Percentiles rank a stretch among this genome's conserved stretches.
These are phyloP conservation scores for Chytriomyces hyalinus DNA, from an alignment of 192 early-diverging fungal species.

Conservation along the genomic window DNA sequence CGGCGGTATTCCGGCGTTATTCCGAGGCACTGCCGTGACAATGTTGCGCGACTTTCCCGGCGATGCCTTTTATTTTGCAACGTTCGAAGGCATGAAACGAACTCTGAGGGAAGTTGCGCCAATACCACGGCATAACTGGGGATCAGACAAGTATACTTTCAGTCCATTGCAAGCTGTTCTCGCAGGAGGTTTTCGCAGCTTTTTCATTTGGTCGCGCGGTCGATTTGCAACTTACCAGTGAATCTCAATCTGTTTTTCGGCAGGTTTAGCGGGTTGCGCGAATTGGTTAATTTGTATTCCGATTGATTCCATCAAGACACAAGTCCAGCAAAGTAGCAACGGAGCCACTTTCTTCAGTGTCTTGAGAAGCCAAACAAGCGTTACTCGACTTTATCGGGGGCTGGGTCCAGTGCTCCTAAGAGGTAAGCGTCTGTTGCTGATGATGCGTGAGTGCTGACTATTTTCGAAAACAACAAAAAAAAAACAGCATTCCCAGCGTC, in stretches of 20 bases:
- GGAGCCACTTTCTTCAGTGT: conserved; percentile 32
- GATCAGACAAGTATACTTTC: conserved; percentile 65
- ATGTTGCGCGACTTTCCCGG: conserved; percentile 88
- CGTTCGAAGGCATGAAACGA: conserved; percentile 80
- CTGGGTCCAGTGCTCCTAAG: conserved; percentile 83
- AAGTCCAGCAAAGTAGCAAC: conserved; percentile 72
- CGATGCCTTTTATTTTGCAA: conserved; percentile 87
- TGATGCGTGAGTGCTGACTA: background rate
- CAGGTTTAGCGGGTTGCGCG: conserved; percentile 36
- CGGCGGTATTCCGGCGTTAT: conserved; percentile 81
- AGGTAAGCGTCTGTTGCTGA: conserved; percentile 54
- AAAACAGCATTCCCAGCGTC: conserved; percentile 62
- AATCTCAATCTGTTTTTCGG: background rate
- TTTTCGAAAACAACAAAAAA: background rate
- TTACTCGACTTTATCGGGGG: conserved; percentile 75
- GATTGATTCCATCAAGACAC: conserved; percentile 82
- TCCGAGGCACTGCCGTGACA: conserved; percentile 88
- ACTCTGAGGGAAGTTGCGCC: conserved; percentile 26
- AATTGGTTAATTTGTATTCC: conserved; percentile 89
- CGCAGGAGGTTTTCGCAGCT: conserved; percentile 72
- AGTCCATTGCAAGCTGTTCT: conserved; percentile 76
- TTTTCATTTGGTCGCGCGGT: background rate
- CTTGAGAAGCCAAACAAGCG: conserved; percentile 66
- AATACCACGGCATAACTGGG: background rate
- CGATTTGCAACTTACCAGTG: background rate